Evolutionary conservation across 176 grass and related monocot species (phyloP).

Genomic region (Carex cristatella): DNA sequence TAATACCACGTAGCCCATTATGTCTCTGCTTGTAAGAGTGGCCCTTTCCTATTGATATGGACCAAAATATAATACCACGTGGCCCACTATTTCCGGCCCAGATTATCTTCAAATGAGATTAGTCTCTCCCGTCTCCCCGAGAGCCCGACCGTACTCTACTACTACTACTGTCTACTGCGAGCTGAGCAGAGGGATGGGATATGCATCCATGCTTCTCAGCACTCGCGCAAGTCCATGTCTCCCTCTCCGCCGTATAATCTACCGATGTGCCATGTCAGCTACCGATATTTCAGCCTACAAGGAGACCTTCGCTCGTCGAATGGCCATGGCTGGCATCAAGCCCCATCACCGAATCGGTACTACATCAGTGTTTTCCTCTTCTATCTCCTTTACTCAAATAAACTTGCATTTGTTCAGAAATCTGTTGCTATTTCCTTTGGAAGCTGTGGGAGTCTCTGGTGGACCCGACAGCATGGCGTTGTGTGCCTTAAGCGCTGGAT

Average conservation of each 20-base stretch:
- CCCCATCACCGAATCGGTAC: slow-evolving; percentile 76
- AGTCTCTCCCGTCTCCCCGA: background rate
- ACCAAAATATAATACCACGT: no score
- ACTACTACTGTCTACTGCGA: background rate
- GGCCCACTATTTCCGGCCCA: background rate
- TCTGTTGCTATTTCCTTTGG: background rate
- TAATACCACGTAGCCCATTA: no score
- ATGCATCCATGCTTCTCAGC: slow-evolving; percentile 16
- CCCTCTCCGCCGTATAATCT: slow-evolving; percentile 45
- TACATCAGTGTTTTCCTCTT: background rate
- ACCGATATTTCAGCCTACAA: slow-evolving; percentile 35
- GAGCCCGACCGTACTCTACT: background rate
- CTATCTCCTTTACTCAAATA: background rate
- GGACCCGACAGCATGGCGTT: slow-evolving; percentile 93
- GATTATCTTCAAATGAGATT: background rate
- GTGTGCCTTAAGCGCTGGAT: slow-evolving; percentile 58
- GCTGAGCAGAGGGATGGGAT: background rate
- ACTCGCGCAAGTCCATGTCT: slow-evolving; percentile 25
- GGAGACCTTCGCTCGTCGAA: slow-evolving; percentile 51
- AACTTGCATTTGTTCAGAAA: background rate
- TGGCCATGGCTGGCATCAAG: slow-evolving; percentile 77
- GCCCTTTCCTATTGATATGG: no score
- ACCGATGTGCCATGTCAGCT: background rate
- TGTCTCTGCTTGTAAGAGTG: no score
- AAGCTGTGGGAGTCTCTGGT: slow-evolving; percentile 80